Evolutionary conservation across 768 basidiomycete genomes (phyloP), one percentile per base, ranked within the genome.

Genomic region (Termitomyces sp.): DNA sequence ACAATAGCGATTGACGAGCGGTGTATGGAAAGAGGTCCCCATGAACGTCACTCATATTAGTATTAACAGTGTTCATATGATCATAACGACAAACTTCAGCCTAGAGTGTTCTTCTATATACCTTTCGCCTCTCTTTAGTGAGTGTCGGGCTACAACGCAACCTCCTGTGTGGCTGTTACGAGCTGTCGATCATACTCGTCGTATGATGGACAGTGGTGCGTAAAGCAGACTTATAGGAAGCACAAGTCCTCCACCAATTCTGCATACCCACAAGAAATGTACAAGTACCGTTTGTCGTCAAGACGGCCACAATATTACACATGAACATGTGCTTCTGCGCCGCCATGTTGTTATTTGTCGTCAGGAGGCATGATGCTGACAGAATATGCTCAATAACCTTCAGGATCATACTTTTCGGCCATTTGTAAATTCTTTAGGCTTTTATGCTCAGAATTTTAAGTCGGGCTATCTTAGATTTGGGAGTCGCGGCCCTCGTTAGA

Each of bases 301-400:
- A 54, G 21, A 35, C 32, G 16, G n/a, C n/a, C 12, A 44, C 9
- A 30, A 44, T 43, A 53, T 19, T 11, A 35, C 17, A 41, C 52
- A 44, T 32, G 28, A 35, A 14, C 9, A 25, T 11, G 5, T 40
- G 42, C 53, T 58, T 58, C 47, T 54, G 47, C 57, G 53, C 47
- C 57, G 55, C 55, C 27, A 43, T 50, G 34, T 44, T 51, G 14
- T 35, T 39, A 42, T 51, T 51, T 56, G 49, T 56, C 35, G 41
- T 56, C 55, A 56, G 55, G 55, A 56, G 55, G 41, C 17, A 21
- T 39, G 27, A 5, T 35, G 32, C 35, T 60, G 59, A 60, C 59
- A 60, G 55, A 53, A 54, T 54, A 48, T 60, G 59, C 52, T 54
- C 56, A 48, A 60, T 57, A 57, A 44, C 46, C 56, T 57, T 56